phyloP scores from a whole-genome alignment of 2,329 filamentous ascomycete genomes.

The Venturia effusa region DNA sequence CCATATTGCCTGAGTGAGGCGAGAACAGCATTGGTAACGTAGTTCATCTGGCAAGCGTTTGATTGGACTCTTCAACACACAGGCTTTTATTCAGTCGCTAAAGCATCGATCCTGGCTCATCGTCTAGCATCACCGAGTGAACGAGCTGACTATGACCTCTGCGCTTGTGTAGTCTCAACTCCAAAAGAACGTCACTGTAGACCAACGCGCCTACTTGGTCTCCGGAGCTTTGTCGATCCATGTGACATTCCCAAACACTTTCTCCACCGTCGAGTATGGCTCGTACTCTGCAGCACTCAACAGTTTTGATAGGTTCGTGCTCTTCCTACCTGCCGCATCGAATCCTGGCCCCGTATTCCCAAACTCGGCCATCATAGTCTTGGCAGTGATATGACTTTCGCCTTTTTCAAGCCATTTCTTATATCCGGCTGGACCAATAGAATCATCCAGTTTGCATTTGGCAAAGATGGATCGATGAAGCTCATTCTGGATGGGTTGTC shows the following conservation, averaged over 20 bases:
- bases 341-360: conserved; percentile 42
- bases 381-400: conserved; percentile 29
- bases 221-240: conserved; percentile 10
- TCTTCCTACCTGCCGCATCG: conserved; percentile 35
- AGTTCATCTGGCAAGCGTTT: too few relatives aligned
- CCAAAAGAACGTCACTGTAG: not conserved
- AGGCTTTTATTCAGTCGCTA: too few relatives aligned
- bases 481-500: conserved; percentile 31
- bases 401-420: conserved; percentile 37
- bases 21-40: too few relatives aligned
- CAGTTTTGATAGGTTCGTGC: conserved; percentile 35
- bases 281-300: conserved; percentile 29
- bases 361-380: conserved; percentile 49
- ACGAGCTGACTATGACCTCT: too few relatives aligned
- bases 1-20: too few relatives aligned
- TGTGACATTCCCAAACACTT: conserved; percentile 25
- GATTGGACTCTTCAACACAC: too few relatives aligned
- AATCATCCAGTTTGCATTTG: conserved; percentile 43
- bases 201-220: not conserved
- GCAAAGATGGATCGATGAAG: conserved; percentile 48
- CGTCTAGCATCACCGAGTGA: too few relatives aligned
- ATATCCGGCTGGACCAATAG: conserved; percentile 44
- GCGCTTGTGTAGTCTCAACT: too few relatives aligned
- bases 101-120: too few relatives aligned
- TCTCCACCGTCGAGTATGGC: conserved; percentile 27